Evolutionary conservation across 2,329 filamentous ascomycete genomes (phyloP).

Genomic region (Boeremia lycopersici): DNA sequence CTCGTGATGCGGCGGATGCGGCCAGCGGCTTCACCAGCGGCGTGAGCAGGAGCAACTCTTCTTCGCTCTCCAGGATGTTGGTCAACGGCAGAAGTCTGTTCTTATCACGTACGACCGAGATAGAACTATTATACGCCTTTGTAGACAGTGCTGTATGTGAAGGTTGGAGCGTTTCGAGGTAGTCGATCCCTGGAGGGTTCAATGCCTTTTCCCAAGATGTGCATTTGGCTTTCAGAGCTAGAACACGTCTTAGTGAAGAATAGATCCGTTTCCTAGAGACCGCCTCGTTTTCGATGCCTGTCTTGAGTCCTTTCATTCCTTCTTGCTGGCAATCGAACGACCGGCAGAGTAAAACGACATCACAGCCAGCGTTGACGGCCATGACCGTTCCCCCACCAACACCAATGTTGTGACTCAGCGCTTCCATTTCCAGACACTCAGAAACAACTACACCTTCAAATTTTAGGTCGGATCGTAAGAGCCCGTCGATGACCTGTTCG

Average conservation of each 20-base stretch:
- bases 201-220: slow-evolving; percentile 91
- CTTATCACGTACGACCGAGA: slow-evolving; percentile 90
- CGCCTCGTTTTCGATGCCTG: slow-evolving; percentile 88
- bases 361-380: slow-evolving; percentile 95
- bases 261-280: slow-evolving; percentile 81
- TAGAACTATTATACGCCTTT: slow-evolving; percentile 87
- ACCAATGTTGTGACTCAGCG: slow-evolving; percentile 92
- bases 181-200: slow-evolving; percentile 79
- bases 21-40: slow-evolving; percentile 91
- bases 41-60: slow-evolving; percentile 87
- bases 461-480: slow-evolving; percentile 84
- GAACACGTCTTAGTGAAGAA: slow-evolving; percentile 77
- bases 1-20: slow-evolving; percentile 81
- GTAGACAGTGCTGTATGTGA: slow-evolving; percentile 81
- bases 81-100: slow-evolving; percentile 83
- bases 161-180: slow-evolving; percentile 81
- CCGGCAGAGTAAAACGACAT: slow-evolving; percentile 85
- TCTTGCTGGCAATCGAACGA: slow-evolving; percentile 89
- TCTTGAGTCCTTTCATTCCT: slow-evolving; percentile 85
- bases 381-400: slow-evolving; percentile 96
- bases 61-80: slow-evolving; percentile 78
- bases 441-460: slow-evolving; percentile 94
- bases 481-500: slow-evolving; percentile 88
- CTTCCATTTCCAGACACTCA: slow-evolving; percentile 96
- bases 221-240: slow-evolving; percentile 81